Evolutionary conservation across 2,329 filamentous ascomycete genomes (phyloP).

Genomic region (Sporothrix protearum): DNA sequence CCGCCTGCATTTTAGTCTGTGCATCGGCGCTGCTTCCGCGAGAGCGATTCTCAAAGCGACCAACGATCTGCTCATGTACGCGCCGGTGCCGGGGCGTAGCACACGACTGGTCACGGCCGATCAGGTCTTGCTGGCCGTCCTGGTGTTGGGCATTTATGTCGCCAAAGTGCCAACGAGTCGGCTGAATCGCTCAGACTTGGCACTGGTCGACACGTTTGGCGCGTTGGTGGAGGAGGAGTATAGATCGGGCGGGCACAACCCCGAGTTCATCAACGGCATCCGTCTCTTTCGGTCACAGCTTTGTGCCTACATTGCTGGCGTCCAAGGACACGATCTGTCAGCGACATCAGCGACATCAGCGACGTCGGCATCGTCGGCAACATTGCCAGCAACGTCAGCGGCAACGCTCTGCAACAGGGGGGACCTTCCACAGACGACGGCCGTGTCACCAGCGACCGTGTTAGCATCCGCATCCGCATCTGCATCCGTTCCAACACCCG

Average conservation of each 20-base stretch:
- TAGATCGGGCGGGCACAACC: not conserved
- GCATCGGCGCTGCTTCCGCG: slow-evolving; percentile 22
- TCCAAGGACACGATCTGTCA: not conserved
- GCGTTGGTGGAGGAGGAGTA: slow-evolving; percentile 19
- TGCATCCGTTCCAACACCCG: not conserved
- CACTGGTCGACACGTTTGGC: slow-evolving; percentile 15
- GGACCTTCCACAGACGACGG: too few relatives aligned
- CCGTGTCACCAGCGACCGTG: not conserved
- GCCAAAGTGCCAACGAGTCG: slow-evolving; percentile 21
- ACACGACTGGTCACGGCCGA: slow-evolving; percentile 17
- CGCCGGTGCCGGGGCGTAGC: not conserved
- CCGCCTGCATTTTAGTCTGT: slow-evolving; percentile 24
- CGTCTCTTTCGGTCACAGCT: slow-evolving; percentile 8
- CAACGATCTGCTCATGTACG: slow-evolving; percentile 22
- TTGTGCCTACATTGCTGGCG: not conserved
- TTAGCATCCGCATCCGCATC: not conserved
- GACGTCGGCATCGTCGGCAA: not conserved
- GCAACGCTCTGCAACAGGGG: too few relatives aligned
- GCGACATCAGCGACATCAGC: not conserved
- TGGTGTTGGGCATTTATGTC: slow-evolving; percentile 22
- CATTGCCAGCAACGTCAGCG: not conserved
- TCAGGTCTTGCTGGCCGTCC: slow-evolving; percentile 20
- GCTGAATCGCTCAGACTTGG: slow-evolving; percentile 18
- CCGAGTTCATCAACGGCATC: not conserved
- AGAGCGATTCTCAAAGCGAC: slow-evolving; percentile 12